These are phyloP conservation scores for Citrus medica DNA, from an alignment of 345 rosid genomes.

Conservation along the genomic window DNA sequence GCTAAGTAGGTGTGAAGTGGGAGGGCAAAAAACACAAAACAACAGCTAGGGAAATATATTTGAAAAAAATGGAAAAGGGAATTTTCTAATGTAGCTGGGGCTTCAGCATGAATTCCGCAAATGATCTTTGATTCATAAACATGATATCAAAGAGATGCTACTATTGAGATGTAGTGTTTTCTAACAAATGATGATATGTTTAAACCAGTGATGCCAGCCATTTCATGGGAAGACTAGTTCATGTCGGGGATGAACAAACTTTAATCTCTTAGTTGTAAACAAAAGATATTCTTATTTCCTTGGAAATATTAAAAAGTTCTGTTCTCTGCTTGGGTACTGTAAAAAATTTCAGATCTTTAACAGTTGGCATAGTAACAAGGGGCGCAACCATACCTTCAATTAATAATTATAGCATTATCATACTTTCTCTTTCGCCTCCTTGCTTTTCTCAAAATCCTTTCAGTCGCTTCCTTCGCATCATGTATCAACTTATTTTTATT, in stretches of 20 bases:
- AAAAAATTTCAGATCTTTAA: neutral
- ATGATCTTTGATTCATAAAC: neutral
- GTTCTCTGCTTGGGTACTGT: neutral
- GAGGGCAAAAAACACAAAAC: neutral
- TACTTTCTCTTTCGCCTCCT: conserved; percentile 75
- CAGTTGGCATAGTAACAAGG: no score
- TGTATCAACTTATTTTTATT: conserved; percentile 31
- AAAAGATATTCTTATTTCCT: neutral
- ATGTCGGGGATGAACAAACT: neutral
- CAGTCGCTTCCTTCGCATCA: conserved; percentile 60
- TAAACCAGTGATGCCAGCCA: neutral
- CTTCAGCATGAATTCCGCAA: conserved; percentile 2
- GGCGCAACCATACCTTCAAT: conserved; percentile 43
- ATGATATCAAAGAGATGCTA: no score
- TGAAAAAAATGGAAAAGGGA: neutral
- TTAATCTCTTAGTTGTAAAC: neutral
- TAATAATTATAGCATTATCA: conserved; percentile 57
- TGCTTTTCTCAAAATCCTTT: conserved; percentile 62
- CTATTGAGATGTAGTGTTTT: neutral
- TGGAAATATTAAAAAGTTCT: neutral
- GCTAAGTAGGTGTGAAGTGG: neutral
- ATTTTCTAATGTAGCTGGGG: neutral
- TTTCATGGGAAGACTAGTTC: neutral
- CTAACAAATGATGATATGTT: neutral
- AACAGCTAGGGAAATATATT: neutral